These are phyloP conservation scores for Thelonectria olida DNA, from an alignment of 2,329 filamentous ascomycete genomes.

Conservation along the genomic window DNA sequence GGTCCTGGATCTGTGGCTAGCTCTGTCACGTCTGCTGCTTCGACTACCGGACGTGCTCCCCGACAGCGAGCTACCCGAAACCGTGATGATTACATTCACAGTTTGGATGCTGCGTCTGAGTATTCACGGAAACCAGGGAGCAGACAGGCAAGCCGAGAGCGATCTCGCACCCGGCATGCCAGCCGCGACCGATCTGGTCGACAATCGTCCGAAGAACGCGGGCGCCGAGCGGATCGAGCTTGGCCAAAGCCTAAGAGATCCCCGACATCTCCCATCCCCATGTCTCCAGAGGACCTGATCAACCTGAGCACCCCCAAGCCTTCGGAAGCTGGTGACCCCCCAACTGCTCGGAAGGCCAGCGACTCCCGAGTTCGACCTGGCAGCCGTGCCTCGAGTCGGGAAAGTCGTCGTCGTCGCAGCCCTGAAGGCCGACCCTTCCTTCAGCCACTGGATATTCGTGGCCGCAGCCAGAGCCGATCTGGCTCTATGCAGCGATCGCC, in stretches of 20 bases:
- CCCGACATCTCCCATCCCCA: slow-evolving; percentile 90
- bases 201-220: slow-evolving; percentile 75
- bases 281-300: slow-evolving; percentile 88
- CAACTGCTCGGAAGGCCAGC: slow-evolving; percentile 55
- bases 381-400: slow-evolving; percentile 61
- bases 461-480: slow-evolving; percentile 69
- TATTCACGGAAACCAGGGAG: slow-evolving; percentile 65
- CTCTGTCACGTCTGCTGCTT: slow-evolving; percentile 65
- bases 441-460: slow-evolving; percentile 62
- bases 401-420: slow-evolving; percentile 57
- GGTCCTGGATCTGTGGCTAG: slow-evolving; percentile 66
- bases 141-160: slow-evolving; percentile 63
- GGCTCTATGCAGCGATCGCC: slow-evolving; percentile 74
- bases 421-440: slow-evolving; percentile 54
- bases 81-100: slow-evolving; percentile 86
- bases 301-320: slow-evolving; percentile 63
- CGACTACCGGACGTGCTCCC: slow-evolving; percentile 60
- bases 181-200: slow-evolving; percentile 65
- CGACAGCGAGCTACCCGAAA: slow-evolving; percentile 64
- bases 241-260: slow-evolving; percentile 83
- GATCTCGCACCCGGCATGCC: slow-evolving; percentile 56
- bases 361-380: slow-evolving; percentile 43
- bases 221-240: slow-evolving; percentile 71
- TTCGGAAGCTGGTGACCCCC: slow-evolving; percentile 49
- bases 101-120: slow-evolving; percentile 79